Conservation (phyloP, 345 rosid genomes). For the Brassica carinata region DNA sequence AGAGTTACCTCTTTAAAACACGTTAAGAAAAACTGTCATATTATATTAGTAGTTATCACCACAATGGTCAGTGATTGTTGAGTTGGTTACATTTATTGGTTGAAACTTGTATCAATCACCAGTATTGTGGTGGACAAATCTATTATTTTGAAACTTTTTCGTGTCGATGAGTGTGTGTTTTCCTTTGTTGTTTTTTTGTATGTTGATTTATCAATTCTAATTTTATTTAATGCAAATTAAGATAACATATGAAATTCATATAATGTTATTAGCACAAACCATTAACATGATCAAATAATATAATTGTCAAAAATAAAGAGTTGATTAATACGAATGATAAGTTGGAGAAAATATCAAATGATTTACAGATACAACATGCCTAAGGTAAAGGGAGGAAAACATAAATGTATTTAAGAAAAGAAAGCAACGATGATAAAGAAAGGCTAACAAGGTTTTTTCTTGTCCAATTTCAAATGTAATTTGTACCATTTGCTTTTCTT, state of each 20-base stretch:
- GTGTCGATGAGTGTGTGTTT: not conserved
- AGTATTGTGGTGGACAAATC: not conserved
- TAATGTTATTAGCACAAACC: not conserved
- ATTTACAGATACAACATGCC: slow-evolving; percentile 39
- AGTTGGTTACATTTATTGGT: not conserved
- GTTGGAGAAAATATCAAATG: slow-evolving; percentile 24
- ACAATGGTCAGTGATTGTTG: slow-evolving; percentile 2
- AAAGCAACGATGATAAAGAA: not conserved
- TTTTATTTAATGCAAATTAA: not conserved
- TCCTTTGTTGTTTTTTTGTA: not conserved
- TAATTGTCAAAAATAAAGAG: slow-evolving; percentile 8
- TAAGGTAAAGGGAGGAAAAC: slow-evolving; percentile 24
- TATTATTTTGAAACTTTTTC: not conserved
- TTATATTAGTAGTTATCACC: slow-evolving; percentile 1
- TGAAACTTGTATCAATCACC: slow-evolving; percentile 17
- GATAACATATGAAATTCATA: not conserved
- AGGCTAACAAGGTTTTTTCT: slow-evolving; percentile 86
- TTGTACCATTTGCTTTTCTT: slow-evolving; percentile 94
- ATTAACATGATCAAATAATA: not conserved
- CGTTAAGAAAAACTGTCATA: not conserved
- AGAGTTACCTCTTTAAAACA: not conserved
- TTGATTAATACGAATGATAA: slow-evolving; percentile 34
- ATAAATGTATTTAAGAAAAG: not conserved
- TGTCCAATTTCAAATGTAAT: slow-evolving; percentile 77
- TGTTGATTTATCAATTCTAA: not conserved